phyloP scores from a whole-genome alignment of 257 asterid genomes.

The Primulina huaijiensis region DNA sequence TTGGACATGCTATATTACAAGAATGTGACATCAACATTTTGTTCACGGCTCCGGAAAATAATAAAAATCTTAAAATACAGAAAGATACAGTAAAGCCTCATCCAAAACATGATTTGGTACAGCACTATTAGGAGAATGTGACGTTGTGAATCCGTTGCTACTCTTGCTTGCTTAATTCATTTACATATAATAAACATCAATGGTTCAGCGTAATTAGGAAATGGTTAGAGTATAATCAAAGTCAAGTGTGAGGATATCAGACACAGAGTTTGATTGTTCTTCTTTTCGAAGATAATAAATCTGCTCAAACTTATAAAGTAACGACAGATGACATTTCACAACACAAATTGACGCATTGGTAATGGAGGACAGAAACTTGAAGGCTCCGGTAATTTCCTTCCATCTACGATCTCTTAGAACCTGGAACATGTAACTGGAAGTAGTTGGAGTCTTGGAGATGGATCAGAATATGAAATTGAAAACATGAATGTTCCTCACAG shows the following conservation, averaged over 20 bases:
- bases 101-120: conserved; percentile 48
- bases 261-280: conserved; percentile 39
- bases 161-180: conserved; percentile 27
- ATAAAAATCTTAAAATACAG: neutral
- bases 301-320: conserved; percentile 94
- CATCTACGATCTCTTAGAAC: conserved; percentile 82
- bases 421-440: conserved; percentile 39
- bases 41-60: neutral
- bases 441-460: conserved; percentile 12
- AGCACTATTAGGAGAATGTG: conserved; percentile 36
- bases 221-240: conserved; percentile 12
- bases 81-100: conserved; percentile 25
- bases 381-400: conserved; percentile 75
- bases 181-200: conserved; percentile 16
- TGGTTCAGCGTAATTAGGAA: conserved; percentile 7
- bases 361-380: conserved; percentile 73
- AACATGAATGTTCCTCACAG: neutral
- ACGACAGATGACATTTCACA: conserved; percentile 71
- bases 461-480: conserved; percentile 12
- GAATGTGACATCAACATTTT: neutral
- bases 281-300: conserved; percentile 81
- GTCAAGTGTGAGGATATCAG: conserved; percentile 40
- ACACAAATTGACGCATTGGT: conserved; percentile 77
- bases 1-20: neutral
- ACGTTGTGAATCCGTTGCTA: neutral